Base-by-base conservation (phyloP, 306 rosid genomes). In the Lathyrus oleraceus region DNA sequence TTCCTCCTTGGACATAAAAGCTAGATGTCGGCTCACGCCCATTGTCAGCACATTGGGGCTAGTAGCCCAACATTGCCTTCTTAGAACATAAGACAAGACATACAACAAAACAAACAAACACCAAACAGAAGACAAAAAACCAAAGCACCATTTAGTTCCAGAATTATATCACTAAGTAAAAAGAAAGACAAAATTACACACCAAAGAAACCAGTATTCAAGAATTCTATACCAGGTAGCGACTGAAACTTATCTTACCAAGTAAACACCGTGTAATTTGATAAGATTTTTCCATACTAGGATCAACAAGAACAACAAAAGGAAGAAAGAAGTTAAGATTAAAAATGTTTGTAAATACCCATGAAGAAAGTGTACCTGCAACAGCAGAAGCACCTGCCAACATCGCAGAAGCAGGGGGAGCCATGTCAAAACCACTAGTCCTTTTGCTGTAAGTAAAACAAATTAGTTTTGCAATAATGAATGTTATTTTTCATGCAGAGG, bases 21-120 rank as follows among this genome's bases (percentile, higher is more conserved):
- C 99, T 87, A 88, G 99, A 87, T 63, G 95, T 88, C 99, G 81
- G 99, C 97, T 89, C 99, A 94, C 96, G 84, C 91, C 97, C 97
- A 87, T 91, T 88, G 95, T 88, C 97, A 90, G 94, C 98, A 88
- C 96, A 94, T 87, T 89, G 97, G 98, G 98, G 94, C 97, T 84
- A 94, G 95, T 90, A 85, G 91, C 90, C 96, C 97, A 85, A 90
- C 95, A 91, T 94, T 91, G 97, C 91, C 99, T 87, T 94, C 99
- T 94, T 80, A 87, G 90, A 90, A 81, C 87, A 91, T 81, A 86
- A 75, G 85, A 94, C 88, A 86, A 79, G 87, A 94, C 97, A 94
- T 74, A 90, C 91, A 94, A 90, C 94, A 94, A 90, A 94, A 87
- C 82, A 86, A 90, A 83, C 90, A 88, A 94, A 94, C 96, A 91